Percentiles rank a stretch among this genome's conserved stretches.
Evolutionary conservation across 2,329 filamentous ascomycete genomes (phyloP).

Genomic region (Alternaria brassicicola): DNA sequence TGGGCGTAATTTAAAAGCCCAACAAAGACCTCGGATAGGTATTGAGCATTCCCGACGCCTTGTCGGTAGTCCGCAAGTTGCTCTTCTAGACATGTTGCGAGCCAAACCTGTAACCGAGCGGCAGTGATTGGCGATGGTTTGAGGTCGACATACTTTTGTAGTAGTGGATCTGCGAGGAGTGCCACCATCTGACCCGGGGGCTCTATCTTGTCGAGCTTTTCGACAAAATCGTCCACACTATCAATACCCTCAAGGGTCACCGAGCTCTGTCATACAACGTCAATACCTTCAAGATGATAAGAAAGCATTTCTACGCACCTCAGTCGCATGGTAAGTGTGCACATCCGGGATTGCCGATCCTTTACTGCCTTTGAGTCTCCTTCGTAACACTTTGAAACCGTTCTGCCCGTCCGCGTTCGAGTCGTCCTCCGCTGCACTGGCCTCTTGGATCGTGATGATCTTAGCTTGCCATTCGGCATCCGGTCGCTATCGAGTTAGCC

Average conservation of each 20-base stretch:
- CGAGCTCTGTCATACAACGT: slow-evolving; percentile 45
- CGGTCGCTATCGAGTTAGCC: slow-evolving; percentile 60
- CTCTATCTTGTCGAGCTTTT: slow-evolving; percentile 77
- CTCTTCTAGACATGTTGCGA: slow-evolving; percentile 47
- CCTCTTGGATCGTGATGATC: slow-evolving; percentile 70
- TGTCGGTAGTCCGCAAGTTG: slow-evolving; percentile 33
- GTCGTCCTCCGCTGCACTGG: slow-evolving; percentile 51
- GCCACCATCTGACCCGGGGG: slow-evolving; percentile 82
- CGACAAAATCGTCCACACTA: slow-evolving; percentile 70
- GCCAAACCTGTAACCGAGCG: slow-evolving; percentile 47
- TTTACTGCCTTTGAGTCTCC: slow-evolving; percentile 57
- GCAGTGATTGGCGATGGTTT: slow-evolving; percentile 36
- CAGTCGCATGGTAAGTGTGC: slow-evolving; percentile 74
- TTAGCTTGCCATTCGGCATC: slow-evolving; percentile 75
- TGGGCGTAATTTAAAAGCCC: slow-evolving; percentile 43
- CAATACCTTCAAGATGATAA: slow-evolving; percentile 6
- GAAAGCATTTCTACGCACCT: slow-evolving; percentile 50
- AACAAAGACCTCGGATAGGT: slow-evolving; percentile 41
- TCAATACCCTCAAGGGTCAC: slow-evolving; percentile 75
- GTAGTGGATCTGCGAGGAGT: slow-evolving; percentile 73
- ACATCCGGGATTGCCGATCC: slow-evolving; percentile 66
- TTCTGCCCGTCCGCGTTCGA: slow-evolving; percentile 52
- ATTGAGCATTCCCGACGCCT: slow-evolving; percentile 21
- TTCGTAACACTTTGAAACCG: slow-evolving; percentile 68
- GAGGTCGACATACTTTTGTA: slow-evolving; percentile 76